Evolutionary conservation across 345 rosid genomes (phyloP), one percentile per base, ranked within the genome.

Genomic region (Corchorus olitorius): DNA sequence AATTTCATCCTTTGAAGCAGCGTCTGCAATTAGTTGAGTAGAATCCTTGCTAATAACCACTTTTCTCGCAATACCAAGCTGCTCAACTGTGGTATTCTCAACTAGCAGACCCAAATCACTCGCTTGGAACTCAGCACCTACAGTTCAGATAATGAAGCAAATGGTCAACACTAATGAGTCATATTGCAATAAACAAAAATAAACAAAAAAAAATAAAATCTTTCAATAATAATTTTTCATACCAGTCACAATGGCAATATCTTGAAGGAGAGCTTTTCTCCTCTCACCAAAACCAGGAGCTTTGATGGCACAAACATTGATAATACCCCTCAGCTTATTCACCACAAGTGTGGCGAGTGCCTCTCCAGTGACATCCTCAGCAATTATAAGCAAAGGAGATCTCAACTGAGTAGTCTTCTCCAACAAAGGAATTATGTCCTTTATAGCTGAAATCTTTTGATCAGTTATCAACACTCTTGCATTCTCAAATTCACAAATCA

Each of bases 211-310:
- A n/a, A 49, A 20, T 48, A 17, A n/a, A 17, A 34, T 72, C 17
- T n/a, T 13, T 20, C 52, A 19, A 75, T 35, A 12, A 4, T 13
- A 50, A 68, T 34, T 4, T 3, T 27, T 41, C 52, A 5, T 80
- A 94, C 98, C 98, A 41, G 99, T 96, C 84, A 96, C 64, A 70
- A 93, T 93, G 80, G 99, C 97, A 39, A 96, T 92, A 75, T 96
- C 98, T 70, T 96, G 97, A 75, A 96, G 99, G 87, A 93, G 62
- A 19, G 99, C 97, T 83, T 96, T 96, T 79, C 99, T 92, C 85
- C 99, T 87, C 82, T 96, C 99, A 72, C 99, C 99, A 77, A 93
- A 96, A 74, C 97, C 87, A 9, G 99, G 99, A 75, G 99, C 98
- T 86, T 93, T 93, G 58, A 96, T 88, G 72, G 98, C 99, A 2